Percentiles rank a stretch among this genome's conserved stretches.
phyloP scores from a whole-genome alignment of 129 eudicot genomes.

The Sambucus nigra region DNA sequence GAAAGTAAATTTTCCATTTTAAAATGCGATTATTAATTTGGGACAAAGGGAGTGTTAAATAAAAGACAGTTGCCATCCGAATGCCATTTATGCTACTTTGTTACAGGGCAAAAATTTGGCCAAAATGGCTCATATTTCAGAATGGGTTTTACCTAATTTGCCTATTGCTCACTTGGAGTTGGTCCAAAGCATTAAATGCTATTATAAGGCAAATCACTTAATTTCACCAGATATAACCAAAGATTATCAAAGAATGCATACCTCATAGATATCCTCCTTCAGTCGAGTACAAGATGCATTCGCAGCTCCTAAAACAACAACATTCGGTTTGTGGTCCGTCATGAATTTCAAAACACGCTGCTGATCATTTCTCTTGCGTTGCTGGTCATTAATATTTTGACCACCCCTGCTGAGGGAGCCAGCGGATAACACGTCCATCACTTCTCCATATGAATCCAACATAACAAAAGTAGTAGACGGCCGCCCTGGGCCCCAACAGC shows the following conservation, averaged over 20 bases:
- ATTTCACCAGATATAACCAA: neutral
- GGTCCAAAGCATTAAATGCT: too few relatives aligned
- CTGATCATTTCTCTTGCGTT: conserved; percentile 84
- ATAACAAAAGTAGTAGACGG: conserved; percentile 96
- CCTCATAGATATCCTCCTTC: conserved; percentile 86
- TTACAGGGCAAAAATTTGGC: too few relatives aligned
- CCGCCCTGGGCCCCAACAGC: conserved; percentile 98
- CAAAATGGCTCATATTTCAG: too few relatives aligned
- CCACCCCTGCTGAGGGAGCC: conserved; percentile 62
- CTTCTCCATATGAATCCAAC: conserved; percentile 90
- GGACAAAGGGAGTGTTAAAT: too few relatives aligned
- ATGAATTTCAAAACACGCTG: conserved; percentile 70
- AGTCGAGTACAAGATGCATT: conserved; percentile 58
- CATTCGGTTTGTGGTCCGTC: conserved; percentile 88
- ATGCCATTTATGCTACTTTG: too few relatives aligned
- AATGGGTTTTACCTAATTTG: too few relatives aligned
- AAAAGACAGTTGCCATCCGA: too few relatives aligned
- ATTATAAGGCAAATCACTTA: neutral
- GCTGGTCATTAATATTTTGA: conserved; percentile 61
- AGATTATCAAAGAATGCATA: conserved; percentile 11
- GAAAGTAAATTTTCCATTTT: too few relatives aligned
- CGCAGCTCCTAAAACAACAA: conserved; percentile 81
- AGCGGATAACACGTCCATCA: conserved; percentile 67
- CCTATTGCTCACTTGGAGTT: too few relatives aligned
- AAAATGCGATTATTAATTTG: too few relatives aligned